Base-by-base conservation (phyloP, 2,329 filamentous ascomycete species). In the Phaeosphaeriaceae sp. region DNA sequence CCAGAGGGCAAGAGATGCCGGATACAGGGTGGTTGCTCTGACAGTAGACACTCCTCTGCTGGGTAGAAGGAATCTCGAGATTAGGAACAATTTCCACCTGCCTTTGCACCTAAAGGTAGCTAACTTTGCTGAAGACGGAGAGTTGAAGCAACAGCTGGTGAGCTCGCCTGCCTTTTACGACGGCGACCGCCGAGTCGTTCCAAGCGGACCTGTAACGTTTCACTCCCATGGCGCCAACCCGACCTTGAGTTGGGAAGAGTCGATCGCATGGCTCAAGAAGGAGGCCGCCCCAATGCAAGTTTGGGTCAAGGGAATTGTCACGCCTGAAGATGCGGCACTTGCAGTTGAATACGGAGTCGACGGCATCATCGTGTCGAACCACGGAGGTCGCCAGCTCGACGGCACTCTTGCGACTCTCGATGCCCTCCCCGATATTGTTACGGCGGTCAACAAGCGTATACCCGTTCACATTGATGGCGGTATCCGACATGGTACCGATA, bases 401-500 rank as follows among this genome's bases (percentile, higher is more conserved):
- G 84, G 85, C 5, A 83, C 82, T 1, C 75, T 83, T 13, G 81
- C 80, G 5, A 82, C 83, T 4, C 74, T 88, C 7, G 85, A 86
- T 54, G 81, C 75, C 6, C 67, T 82, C n/a, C 76, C 74, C 0
- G 78, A 77, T 48, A 75, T 76, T 51, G 78, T 76, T 1, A 70
- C 67, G 5, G 77, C 76, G 7, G 78, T 76, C 5, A 63, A 72
- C 2, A 80, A 82, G 19, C 81, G 81, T 57, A 76, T 88, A 20
- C 83, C 84, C 0, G 79, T 90, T 22, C 81, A 89, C 48, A 84
- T 90, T 15, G 89, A 91, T 67, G 83, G 81, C 10, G 85, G 86
- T 0, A 82, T 88, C 27, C 69, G 85, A 31, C 80, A 81, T 7
- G 85, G 84, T 0, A 82, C 80, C 1, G 85, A 88, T 68, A 78